Base-by-base conservation (phyloP, 2,329 filamentous ascomycete species). In the Aureobasidium sp. region DNA sequence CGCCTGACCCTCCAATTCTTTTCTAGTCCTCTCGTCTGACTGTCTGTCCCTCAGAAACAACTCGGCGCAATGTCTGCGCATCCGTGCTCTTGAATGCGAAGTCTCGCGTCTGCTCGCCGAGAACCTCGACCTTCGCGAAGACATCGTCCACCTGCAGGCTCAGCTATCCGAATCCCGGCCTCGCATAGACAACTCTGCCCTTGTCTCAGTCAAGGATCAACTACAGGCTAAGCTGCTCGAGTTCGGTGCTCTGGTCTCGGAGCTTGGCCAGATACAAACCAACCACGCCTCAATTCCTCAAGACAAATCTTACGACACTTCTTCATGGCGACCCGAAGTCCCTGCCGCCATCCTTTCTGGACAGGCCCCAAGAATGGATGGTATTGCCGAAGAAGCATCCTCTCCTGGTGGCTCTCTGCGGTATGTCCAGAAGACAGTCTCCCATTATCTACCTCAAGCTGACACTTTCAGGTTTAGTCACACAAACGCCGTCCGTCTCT, bases 21-120 rank as follows among this genome's bases (percentile, higher is more conserved):
- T 16, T 41, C 32, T 15, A 30, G 5, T 27, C 5, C 47, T 2
- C 4, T 2, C 6, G 6, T 41, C 47, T 48, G 34, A 59, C 59
- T 30, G 10, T 49, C 6, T 34, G 2, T 3, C 4, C 10, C 49
- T 25, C 65, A 86, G 86, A 71, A 84, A 82, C 68, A 94, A 95
- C 75, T 90, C 89, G 29, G 81, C 83, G 55, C 88, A 92, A 72
- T 89, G 88, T 36, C 79, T 90, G 36, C 86, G 87, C 66, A 92
- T 94, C 68, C 86, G 89, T 63, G 84, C 81, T 65, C 81, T 94
- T 63, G 89, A 93, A 70, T 84, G 86, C 70, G 89, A 95, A 73
- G 86, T 84, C 65, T 85, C 87, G 44, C 84, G 86, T 53, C 81
- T 92, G 65, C 79, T 92, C 29, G 85, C 87, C n/a, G 89, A 94